phyloP scores from a whole-genome alignment of 2,329 filamentous ascomycete genomes.

The Leptographium flavum region DNA sequence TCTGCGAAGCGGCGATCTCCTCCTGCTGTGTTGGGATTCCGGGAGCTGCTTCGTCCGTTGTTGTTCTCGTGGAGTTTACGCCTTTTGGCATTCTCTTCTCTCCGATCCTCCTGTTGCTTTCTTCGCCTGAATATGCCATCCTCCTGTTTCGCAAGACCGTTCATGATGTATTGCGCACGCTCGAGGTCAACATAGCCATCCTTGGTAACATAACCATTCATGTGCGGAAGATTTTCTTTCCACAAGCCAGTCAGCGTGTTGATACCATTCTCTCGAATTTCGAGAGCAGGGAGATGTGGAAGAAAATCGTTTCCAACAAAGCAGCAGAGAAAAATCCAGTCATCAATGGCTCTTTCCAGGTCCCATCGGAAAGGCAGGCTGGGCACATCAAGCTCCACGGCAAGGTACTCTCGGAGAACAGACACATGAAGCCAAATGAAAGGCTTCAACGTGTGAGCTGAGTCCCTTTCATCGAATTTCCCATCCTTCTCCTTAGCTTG shows the following conservation, averaged over 20 bases:
- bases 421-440: conserved; percentile 98
- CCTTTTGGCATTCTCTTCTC: conserved; percentile 65
- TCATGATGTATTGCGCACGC: conserved; percentile 74
- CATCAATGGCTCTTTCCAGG: conserved; percentile 83
- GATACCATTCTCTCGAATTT: conserved; percentile 94
- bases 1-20: conserved; percentile 11
- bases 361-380: conserved; percentile 80
- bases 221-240: conserved; percentile 77
- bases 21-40: conserved; percentile 1
- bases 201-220: conserved; percentile 94
- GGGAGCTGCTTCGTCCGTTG: conserved; percentile 12
- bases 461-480: conserved; percentile 71
- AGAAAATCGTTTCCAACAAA: conserved; percentile 98
- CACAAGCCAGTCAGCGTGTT: conserved; percentile 94
- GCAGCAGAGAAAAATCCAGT: conserved; percentile 99
- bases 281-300: conserved; percentile 89
- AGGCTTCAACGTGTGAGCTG: conserved; percentile 59
- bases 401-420: conserved; percentile 82
- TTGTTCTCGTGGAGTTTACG: conserved; percentile 55
- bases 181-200: conserved; percentile 84
- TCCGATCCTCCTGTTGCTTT: conserved; percentile 72
- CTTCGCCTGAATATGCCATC: conserved; percentile 83
- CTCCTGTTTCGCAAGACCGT: conserved; percentile 82
- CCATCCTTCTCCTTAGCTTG: conserved; percentile 63
- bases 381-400: conserved; percentile 73